These are phyloP conservation scores for Cyberlindnera maritima DNA, from an alignment of 805 yeast genomes.

Conservation along the genomic window DNA sequence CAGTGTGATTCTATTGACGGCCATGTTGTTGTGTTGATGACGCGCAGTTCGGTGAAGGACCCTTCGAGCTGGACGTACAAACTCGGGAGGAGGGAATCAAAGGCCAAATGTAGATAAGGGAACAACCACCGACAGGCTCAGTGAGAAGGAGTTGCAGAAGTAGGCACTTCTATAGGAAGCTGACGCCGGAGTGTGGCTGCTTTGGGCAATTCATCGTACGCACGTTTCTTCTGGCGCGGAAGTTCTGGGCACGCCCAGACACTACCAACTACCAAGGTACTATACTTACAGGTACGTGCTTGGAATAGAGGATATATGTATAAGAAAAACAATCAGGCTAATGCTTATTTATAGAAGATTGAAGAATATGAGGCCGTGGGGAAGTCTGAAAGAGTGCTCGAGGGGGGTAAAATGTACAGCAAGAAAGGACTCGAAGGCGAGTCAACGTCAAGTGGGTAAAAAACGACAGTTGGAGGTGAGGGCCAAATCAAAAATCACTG, in stretches of 20 bases:
- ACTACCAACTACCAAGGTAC: neutral
- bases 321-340: neutral
- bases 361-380: neutral
- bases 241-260: neutral
- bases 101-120: neutral
- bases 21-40: conserved; percentile 16
- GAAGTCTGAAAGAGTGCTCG: neutral
- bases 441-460: neutral
- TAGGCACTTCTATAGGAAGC: no score
- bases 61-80: no score
- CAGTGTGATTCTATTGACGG: conserved; percentile 26
- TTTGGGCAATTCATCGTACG: neutral
- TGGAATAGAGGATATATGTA: neutral
- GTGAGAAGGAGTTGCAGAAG: no score
- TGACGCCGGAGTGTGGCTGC: neutral
- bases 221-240: neutral
- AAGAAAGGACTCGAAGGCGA: neutral
- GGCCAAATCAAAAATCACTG: neutral
- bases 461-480: neutral
- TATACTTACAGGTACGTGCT: no score
- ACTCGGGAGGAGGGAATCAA: neutral
- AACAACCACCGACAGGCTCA: neutral
- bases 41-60: no score
- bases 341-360: neutral
- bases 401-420: neutral